These are phyloP conservation scores for Scopulariopsis brevicaulis DNA, from an alignment of 2,329 filamentous ascomycete genomes.

Conservation along the genomic window DNA sequence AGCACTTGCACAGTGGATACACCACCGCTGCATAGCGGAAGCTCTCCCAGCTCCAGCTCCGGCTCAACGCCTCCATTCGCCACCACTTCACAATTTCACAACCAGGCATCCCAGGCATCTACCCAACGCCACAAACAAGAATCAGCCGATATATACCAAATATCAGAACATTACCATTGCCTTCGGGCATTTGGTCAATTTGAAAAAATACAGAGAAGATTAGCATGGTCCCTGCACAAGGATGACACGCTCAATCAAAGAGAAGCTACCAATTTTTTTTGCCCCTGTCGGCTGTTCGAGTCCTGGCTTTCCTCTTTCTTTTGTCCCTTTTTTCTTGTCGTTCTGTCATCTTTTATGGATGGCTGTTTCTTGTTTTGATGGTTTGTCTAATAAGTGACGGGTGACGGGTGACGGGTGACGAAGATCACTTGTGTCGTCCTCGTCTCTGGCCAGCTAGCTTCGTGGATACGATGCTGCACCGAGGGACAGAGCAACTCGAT, in stretches of 20 bases:
- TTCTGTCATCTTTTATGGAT: too few species aligned
- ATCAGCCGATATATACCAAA: neutral
- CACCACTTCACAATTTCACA: neutral
- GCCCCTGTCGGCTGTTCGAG: neutral
- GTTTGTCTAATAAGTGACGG: too few species aligned
- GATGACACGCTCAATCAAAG: conserved; percentile 79
- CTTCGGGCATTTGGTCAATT: neutral
- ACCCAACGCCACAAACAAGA: neutral
- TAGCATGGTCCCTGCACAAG: conserved; percentile 32
- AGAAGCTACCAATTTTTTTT: conserved; percentile 37
- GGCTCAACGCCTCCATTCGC: neutral
- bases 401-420: too few species aligned
- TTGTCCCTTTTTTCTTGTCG: neutral
- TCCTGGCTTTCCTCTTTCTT: neutral
- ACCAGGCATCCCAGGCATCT: neutral
- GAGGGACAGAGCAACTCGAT: too few species aligned
- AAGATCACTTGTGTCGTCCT: too few species aligned
- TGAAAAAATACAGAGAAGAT: neutral
- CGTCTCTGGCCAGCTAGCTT: too few species aligned
- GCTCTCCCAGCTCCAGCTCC: neutral
- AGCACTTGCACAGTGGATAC: too few species aligned
- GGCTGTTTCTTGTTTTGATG: too few species aligned
- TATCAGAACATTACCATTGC: neutral
- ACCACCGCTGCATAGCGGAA: neutral
- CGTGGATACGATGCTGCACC: too few species aligned